Conservation (phyloP, 2,329 filamentous ascomycete species). For the Mycocentrospora acerina region DNA sequence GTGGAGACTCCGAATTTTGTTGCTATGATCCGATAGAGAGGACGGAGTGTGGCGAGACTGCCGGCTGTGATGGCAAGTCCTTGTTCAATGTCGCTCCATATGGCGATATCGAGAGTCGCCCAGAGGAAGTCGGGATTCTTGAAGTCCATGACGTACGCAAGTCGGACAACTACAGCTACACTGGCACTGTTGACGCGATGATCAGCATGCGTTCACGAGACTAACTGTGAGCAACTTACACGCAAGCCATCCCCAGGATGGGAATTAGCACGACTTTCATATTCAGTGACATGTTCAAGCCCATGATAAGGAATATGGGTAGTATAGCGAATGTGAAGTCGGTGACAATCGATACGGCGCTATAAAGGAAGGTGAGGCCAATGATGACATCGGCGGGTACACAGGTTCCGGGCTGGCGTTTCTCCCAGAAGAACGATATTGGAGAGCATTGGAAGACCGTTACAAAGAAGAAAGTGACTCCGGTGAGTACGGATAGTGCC, state of each 20-base stretch:
- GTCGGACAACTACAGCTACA: slow-evolving; percentile 37
- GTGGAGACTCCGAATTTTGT: slow-evolving; percentile 23
- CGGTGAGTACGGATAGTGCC: slow-evolving; percentile 38
- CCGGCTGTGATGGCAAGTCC: slow-evolving; percentile 41
- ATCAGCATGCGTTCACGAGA: neutral
- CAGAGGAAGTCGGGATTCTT: slow-evolving; percentile 37
- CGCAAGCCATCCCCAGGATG: slow-evolving; percentile 53
- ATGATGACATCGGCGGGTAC: slow-evolving; percentile 45
- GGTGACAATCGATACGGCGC: slow-evolving; percentile 47
- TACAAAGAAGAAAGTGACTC: slow-evolving; percentile 48
- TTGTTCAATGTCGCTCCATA: slow-evolving; percentile 42
- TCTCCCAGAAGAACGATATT: slow-evolving; percentile 53
- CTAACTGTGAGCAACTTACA: slow-evolving; percentile 47
- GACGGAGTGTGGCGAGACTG: slow-evolving; percentile 40
- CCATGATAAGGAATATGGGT: slow-evolving; percentile 55
- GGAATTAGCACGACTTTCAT: slow-evolving; percentile 51
- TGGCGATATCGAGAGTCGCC: slow-evolving; percentile 40
- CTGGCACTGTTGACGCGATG: slow-evolving; percentile 25
- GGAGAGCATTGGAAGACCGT: slow-evolving; percentile 55
- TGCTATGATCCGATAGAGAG: slow-evolving; percentile 32
- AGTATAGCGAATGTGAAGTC: slow-evolving; percentile 55
- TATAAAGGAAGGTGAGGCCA: slow-evolving; percentile 50
- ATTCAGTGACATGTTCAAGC: slow-evolving; percentile 51
- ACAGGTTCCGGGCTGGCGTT: slow-evolving; percentile 45
- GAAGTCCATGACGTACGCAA: slow-evolving; percentile 40